A percentile compares a stretch with the other conserved stretches of the same genome.
Evolutionary conservation across 305 asterid species (phyloP).

Genomic region (Solanum hybrid): DNA sequence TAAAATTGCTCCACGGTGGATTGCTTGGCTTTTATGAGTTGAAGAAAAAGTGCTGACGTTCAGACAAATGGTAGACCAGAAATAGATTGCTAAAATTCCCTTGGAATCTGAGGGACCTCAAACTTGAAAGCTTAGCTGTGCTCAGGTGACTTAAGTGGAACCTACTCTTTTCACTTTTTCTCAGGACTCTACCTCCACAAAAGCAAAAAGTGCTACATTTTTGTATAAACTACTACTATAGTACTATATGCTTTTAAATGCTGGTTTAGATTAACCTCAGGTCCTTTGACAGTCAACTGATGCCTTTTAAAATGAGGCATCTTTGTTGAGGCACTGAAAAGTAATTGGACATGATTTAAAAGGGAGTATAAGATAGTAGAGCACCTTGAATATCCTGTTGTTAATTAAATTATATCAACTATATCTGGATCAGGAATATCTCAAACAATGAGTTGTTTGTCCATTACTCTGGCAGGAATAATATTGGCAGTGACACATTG

Average conservation of each 20-base stretch:
- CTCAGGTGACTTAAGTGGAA: neutral
- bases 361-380: neutral
- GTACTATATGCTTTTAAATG: neutral
- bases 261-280: neutral
- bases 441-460: neutral
- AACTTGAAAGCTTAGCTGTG: neutral
- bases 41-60: neutral
- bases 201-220: neutral
- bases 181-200: neutral
- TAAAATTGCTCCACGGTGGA: neutral
- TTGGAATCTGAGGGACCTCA: neutral
- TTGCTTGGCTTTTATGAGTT: neutral
- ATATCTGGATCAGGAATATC: constrained; percentile 3
- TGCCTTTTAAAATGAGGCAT: neutral
- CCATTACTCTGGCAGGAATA: neutral
- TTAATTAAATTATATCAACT: neutral
- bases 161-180: neutral
- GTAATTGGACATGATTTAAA: neutral
- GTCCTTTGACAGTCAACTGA: neutral
- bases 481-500: neutral
- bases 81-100: neutral
- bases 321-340: neutral
- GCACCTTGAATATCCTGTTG: constrained; percentile 1
- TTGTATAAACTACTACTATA: neutral
- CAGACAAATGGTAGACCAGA: neutral